A percentile compares a stretch with the other conserved stretches of the same genome.
Evolutionary conservation across 306 rosid genomes (phyloP).

Genomic region (Lathyrus oleraceus): DNA sequence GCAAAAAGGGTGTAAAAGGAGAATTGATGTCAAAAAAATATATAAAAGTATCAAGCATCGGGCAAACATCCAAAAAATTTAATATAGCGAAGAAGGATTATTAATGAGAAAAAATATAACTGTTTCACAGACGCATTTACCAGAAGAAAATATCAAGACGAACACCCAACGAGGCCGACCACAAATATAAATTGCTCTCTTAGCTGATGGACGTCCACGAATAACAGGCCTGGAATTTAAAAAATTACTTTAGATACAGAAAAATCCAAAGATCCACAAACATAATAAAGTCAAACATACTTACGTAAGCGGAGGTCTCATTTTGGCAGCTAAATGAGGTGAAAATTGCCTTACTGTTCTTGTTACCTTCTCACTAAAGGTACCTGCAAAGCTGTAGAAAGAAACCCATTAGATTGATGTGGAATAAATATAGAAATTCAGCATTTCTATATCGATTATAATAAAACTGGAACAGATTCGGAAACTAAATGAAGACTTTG

Average conservation of each 20-base stretch:
- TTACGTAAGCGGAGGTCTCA: conserved; percentile 98
- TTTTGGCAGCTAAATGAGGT: conserved; percentile 95
- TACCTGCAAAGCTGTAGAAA: conserved; percentile 87
- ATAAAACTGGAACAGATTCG: neutral
- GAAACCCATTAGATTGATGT: conserved; percentile 20
- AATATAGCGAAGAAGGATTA: conserved; percentile 2
- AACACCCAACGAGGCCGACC: conserved; percentile 95
- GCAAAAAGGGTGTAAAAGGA: conserved; percentile 29
- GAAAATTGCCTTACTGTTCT: conserved; percentile 90
- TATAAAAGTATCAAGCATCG: neutral
- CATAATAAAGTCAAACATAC: conserved; percentile 40
- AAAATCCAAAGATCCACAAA: neutral
- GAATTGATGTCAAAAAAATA: neutral
- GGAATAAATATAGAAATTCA: conserved; percentile 7
- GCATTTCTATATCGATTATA: conserved; percentile 9
- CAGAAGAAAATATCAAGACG: conserved; percentile 70
- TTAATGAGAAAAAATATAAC: neutral
- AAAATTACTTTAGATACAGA: conserved; percentile 31
- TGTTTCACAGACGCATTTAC: conserved; percentile 47
- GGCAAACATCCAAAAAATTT: conserved; percentile 25
- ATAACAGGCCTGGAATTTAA: conserved; percentile 84
- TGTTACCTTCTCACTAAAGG: conserved; percentile 89
- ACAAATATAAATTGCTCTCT: conserved; percentile 82
- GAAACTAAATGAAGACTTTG: conserved; percentile 9
- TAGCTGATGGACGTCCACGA: conserved; percentile 97